These are phyloP conservation scores for Spergularia bocconei DNA, from an alignment of 148 eudicot species.

Conservation along the genomic window DNA sequence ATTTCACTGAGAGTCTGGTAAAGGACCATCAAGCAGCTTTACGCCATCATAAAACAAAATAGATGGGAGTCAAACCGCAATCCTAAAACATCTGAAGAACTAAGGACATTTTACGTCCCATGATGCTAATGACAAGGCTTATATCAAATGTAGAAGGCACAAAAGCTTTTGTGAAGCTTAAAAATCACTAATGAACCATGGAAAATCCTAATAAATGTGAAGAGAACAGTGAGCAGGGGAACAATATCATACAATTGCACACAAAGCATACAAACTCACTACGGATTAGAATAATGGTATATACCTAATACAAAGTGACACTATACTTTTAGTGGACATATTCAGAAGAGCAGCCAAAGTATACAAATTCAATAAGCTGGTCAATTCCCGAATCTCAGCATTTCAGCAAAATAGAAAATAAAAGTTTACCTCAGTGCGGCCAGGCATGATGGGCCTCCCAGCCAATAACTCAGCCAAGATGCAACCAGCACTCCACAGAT, in stretches of 20 bases:
- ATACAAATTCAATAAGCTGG: not conserved
- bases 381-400: not conserved
- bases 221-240: not conserved
- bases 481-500: constrained; percentile 95
- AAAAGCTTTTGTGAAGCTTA: not conserved
- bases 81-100: too few species aligned
- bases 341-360: not conserved
- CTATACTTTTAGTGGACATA: not conserved
- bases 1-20: not conserved
- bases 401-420: not conserved
- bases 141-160: not conserved
- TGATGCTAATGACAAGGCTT: not conserved
- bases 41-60: constrained; percentile 1
- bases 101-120: not conserved
- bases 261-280: not conserved
- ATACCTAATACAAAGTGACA: not conserved
- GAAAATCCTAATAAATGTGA: not conserved
- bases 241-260: not conserved
- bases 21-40: not conserved
- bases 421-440: constrained; percentile 59
- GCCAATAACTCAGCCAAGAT: constrained; percentile 71
- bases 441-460: constrained; percentile 78
- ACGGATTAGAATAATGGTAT: not conserved
- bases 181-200: not conserved
- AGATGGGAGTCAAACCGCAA: not conserved